Evolutionary conservation across 345 rosid genomes (phyloP).

Genomic region (Gossypium ekmanianum): DNA sequence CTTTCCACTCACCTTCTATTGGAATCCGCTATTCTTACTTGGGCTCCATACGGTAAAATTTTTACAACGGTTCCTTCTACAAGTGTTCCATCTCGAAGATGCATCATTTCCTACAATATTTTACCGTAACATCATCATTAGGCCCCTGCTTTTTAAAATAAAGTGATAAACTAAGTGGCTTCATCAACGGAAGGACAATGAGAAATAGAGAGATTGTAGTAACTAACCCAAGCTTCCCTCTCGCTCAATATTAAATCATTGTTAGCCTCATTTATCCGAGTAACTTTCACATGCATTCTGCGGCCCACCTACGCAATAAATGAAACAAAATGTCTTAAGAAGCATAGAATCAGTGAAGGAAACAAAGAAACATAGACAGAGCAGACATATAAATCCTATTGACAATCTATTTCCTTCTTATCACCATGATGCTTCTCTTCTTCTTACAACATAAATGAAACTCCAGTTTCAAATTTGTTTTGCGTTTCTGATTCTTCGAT

Average conservation of each 20-base stretch:
- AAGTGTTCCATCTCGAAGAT: constrained; percentile 84
- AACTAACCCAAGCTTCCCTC: constrained; percentile 75
- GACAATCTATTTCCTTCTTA: neutral
- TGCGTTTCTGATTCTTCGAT: neutral
- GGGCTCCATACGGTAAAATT: constrained; percentile 84
- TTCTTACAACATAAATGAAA: neutral
- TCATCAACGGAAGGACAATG: neutral
- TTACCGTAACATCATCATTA: constrained; percentile 16
- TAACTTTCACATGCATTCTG: constrained; percentile 46
- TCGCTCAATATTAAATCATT: constrained; percentile 82
- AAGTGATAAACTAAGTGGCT: neutral
- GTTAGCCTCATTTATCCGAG: constrained; percentile 59
- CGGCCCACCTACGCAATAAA: constrained; percentile 61
- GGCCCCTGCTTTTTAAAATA: neutral
- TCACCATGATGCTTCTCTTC: neutral
- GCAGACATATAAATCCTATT: neutral
- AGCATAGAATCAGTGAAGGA: constrained; percentile 11
- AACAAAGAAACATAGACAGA: neutral
- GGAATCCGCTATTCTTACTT: constrained; percentile 70
- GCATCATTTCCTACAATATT: constrained; percentile 58
- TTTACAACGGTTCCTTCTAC: constrained; percentile 77
- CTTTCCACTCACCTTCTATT: constrained; percentile 61
- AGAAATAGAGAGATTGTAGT: constrained; percentile 1
- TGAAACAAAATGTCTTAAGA: constrained; percentile 11
- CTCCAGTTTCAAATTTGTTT: neutral